Evolutionary conservation across 345 rosid species (phyloP).

Genomic region (Bretschneidera sinensis): DNA sequence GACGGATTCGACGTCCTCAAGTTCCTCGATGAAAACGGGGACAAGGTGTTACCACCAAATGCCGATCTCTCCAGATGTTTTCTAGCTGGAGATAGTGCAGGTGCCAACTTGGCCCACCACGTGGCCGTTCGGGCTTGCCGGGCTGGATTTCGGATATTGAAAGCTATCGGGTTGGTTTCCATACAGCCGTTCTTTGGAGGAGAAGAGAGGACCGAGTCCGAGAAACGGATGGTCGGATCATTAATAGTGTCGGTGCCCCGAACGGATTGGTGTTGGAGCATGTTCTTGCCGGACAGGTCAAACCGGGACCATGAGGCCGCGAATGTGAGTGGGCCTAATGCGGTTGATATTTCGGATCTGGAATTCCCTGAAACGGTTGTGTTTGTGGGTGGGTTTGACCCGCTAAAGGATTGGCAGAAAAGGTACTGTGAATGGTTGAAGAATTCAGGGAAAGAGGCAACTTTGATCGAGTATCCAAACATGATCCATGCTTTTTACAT

Average conservation of each 20-base stretch:
- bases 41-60: conserved; percentile 30
- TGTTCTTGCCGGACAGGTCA: conserved; percentile 49
- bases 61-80: conserved; percentile 60
- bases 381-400: conserved; percentile 57
- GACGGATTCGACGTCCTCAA: conserved; percentile 65
- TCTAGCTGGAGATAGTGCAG: conserved; percentile 79
- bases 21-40: conserved; percentile 39
- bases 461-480: conserved; percentile 59
- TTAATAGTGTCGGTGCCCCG: conserved; percentile 38
- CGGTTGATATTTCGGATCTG: conserved; percentile 33
- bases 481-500: conserved; percentile 79
- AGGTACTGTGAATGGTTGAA: conserved; percentile 63
- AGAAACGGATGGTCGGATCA: conserved; percentile 28
- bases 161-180: conserved; percentile 42
- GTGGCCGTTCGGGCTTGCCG: conserved; percentile 42
- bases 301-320: conserved; percentile 49
- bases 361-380: conserved; percentile 56
- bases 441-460: conserved; percentile 56
- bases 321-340: conserved; percentile 45
- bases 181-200: conserved; percentile 89
- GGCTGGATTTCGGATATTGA: conserved; percentile 21
- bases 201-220: conserved; percentile 67
- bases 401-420: conserved; percentile 77
- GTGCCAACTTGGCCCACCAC: conserved; percentile 76
- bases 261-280: conserved; percentile 58